Evolutionary conservation across 2,329 filamentous ascomycete genomes (phyloP).

Genomic region (Emmonsiellopsis sp.): DNA sequence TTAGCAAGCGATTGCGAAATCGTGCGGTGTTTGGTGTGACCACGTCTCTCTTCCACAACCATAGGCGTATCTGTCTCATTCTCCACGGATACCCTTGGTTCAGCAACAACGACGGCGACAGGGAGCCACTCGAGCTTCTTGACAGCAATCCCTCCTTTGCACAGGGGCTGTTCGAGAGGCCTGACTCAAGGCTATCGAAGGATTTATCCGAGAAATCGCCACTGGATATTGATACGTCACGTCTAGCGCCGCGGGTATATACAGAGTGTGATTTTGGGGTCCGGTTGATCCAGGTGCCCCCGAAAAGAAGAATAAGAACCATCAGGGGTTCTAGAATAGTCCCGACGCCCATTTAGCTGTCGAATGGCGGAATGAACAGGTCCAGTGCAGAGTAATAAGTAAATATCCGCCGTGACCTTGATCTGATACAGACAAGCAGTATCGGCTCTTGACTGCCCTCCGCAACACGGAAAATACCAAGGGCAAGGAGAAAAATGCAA

Average conservation of each 20-base stretch:
- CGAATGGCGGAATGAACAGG: background rate
- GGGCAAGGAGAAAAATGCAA: too few species aligned
- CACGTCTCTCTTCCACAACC: constrained; percentile 40
- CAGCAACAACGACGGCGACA: constrained; percentile 34
- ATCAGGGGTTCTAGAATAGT: constrained; percentile 54
- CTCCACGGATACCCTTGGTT: constrained; percentile 41
- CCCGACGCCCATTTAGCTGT: constrained; percentile 43
- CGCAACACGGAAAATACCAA: too few species aligned
- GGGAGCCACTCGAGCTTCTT: constrained; percentile 16
- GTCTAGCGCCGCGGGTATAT: background rate
- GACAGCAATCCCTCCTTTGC: background rate
- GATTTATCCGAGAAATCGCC: constrained; percentile 5
- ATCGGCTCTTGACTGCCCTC: too few species aligned
- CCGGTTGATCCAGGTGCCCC: constrained; percentile 55
- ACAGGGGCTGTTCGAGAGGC: background rate
- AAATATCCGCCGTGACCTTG: background rate
- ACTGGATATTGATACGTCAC: background rate
- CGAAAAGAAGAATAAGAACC: constrained; percentile 51
- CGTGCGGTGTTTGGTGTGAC: constrained; percentile 53
- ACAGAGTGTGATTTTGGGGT: constrained; percentile 25
- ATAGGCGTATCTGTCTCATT: constrained; percentile 40
- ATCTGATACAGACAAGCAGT: too few species aligned
- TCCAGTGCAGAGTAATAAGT: too few species aligned
- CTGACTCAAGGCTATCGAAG: background rate
- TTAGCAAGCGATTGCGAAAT: constrained; percentile 53